phyloP scores from a whole-genome alignment of 2,329 filamentous ascomycete species.

The Ophiosphaerella herpotricha region DNA sequence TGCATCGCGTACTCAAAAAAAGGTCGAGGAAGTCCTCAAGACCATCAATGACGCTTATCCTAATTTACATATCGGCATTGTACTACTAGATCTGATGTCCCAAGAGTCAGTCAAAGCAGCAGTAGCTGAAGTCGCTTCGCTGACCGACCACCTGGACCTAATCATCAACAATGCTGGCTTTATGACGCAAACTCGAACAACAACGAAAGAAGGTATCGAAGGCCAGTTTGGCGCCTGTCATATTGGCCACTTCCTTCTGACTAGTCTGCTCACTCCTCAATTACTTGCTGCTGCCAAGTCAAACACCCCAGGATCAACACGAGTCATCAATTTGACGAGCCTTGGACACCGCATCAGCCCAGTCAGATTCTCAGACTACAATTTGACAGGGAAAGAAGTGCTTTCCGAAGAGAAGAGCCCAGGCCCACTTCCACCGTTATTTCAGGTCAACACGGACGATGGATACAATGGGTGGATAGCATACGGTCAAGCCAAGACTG shows the following conservation, averaged over 20 bases:
- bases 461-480: conserved; percentile 35
- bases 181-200: conserved; percentile 31
- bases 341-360: conserved; percentile 34
- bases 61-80: conserved; percentile 25
- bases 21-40: conserved; percentile 47
- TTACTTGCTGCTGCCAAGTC: conserved; percentile 42
- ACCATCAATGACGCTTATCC: conserved; percentile 38
- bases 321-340: conserved; percentile 39
- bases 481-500: conserved; percentile 39
- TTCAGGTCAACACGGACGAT: conserved; percentile 16
- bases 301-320: conserved; percentile 28
- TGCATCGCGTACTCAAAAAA: conserved; percentile 51
- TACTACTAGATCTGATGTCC: conserved; percentile 47
- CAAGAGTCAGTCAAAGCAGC: conserved; percentile 44
- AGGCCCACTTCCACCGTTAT: conserved; percentile 19
- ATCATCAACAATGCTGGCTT: conserved; percentile 54
- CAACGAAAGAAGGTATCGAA: conserved; percentile 53
- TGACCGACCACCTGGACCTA: conserved; percentile 46
- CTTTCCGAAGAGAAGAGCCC: conserved; percentile 30
- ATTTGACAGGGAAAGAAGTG: conserved; percentile 41
- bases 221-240: conserved; percentile 55
- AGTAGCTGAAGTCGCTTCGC: conserved; percentile 32
- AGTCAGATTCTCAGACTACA: conserved; percentile 52
- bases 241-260: conserved; percentile 54
- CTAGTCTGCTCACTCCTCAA: conserved; percentile 48